Percentiles rank a stretch among this genome's conserved stretches.
Conservation (phyloP, 768 basidiomycete species). For the Hydnomerulius pinastri region DNA sequence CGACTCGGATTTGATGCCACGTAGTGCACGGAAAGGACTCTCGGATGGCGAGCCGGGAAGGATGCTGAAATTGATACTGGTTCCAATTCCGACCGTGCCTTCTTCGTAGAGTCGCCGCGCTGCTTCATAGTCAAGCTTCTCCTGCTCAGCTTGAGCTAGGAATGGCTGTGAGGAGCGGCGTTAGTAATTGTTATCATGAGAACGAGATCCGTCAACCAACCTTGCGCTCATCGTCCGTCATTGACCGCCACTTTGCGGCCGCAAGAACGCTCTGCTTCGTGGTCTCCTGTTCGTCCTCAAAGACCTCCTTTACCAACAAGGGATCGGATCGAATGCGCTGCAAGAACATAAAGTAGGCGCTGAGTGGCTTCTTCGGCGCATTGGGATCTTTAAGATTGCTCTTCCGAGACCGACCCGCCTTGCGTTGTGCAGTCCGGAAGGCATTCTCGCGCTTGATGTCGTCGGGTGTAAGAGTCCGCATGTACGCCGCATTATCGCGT, state of each 20-base stretch:
- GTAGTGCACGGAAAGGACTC: conserved; percentile 41
- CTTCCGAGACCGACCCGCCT: conserved; percentile 89
- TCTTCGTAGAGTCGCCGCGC: conserved; percentile 88
- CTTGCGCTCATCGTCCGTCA: conserved; percentile 93
- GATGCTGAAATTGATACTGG: conserved; percentile 83
- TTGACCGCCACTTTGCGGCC: conserved; percentile 89
- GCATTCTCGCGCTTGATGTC: conserved; percentile 94
- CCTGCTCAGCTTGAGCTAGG: conserved; percentile 90
- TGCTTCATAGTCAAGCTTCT: conserved; percentile 92
- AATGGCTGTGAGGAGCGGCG: conserved; percentile 62
- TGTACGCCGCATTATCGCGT: conserved; percentile 79
- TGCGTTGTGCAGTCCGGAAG: conserved; percentile 89
- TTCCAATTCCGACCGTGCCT: conserved; percentile 64
- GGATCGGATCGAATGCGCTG: conserved; percentile 85
- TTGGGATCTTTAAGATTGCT: conserved; percentile 97
- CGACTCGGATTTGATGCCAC: conserved; percentile 57
- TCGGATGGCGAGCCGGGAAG: conserved; percentile 65
- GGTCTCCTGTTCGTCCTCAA: conserved; percentile 89
- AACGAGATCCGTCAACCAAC: conserved; percentile 47
- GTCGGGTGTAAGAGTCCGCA: conserved; percentile 86
- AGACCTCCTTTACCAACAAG: conserved; percentile 73
- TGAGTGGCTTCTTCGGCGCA: conserved; percentile 93
- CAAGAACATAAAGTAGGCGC: conserved; percentile 94
- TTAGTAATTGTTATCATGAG: conserved; percentile 13
- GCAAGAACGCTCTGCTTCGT: conserved; percentile 94